Conservation (phyloP, 345 rosid genomes). For the Iberis pinnata region DNA sequence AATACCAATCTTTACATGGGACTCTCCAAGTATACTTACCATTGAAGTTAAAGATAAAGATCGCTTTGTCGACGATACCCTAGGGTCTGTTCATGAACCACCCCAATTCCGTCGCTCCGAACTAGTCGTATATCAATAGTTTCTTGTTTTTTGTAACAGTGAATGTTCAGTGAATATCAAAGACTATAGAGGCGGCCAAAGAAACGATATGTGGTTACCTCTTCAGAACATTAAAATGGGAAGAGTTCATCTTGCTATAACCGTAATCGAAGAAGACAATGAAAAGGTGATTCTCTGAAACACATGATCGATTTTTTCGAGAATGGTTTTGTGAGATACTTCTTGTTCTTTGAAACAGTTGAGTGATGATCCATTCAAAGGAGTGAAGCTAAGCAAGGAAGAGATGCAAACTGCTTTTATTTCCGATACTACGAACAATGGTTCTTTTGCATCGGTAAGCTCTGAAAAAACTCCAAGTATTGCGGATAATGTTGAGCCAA, state of each 20-base stretch:
- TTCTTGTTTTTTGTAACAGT: constrained; percentile 33
- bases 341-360: constrained; percentile 32
- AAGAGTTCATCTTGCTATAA: constrained; percentile 72
- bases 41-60: constrained; percentile 90
- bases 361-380: constrained; percentile 28
- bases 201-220: constrained; percentile 83
- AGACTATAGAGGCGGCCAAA: constrained; percentile 58
- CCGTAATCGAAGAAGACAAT: constrained; percentile 49
- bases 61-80: constrained; percentile 66
- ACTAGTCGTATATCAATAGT: not conserved
- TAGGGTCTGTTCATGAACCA: constrained; percentile 61
- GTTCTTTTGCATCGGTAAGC: constrained; percentile 39
- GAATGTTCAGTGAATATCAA: constrained; percentile 49
- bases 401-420: constrained; percentile 36
- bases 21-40: constrained; percentile 44
- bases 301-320: not conserved
- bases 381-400: constrained; percentile 34
- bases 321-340: not conserved
- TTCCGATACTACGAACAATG: constrained; percentile 31
- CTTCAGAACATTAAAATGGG: constrained; percentile 75
- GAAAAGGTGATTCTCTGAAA: constrained; percentile 36
- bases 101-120: not conserved
- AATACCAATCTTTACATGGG: constrained; percentile 82
- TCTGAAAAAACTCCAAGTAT: constrained; percentile 39
- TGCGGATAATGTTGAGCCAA: constrained; percentile 58